Evolutionary conservation across 2,329 filamentous ascomycete genomes (phyloP).

Genomic region (Trichoderma breve): DNA sequence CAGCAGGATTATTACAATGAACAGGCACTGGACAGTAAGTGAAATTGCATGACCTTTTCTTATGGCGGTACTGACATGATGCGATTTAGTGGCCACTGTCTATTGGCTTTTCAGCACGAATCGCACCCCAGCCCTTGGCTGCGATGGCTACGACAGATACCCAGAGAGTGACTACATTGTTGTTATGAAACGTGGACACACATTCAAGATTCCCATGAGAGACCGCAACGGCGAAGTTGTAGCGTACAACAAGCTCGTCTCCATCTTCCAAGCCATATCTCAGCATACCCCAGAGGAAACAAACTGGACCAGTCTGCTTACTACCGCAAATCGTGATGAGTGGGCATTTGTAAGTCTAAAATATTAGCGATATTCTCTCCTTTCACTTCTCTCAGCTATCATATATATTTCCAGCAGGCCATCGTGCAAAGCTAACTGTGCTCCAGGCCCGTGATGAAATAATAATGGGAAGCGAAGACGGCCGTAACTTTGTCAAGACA

Average conservation of each 20-base stretch:
- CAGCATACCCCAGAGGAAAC: neutral
- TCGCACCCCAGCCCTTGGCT: neutral
- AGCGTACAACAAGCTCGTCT: neutral
- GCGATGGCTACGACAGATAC: neutral
- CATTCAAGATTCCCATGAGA: neutral
- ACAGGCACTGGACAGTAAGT: slow-evolving; percentile 1
- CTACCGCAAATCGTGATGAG: slow-evolving; percentile 17
- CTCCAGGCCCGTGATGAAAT: neutral
- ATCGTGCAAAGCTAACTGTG: neutral
- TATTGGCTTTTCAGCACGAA: slow-evolving; percentile 9
- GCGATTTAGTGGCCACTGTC: neutral
- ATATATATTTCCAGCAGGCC: no score
- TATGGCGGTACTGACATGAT: neutral
- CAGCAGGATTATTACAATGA: slow-evolving; percentile 11
- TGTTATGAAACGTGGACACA: slow-evolving; percentile 11
- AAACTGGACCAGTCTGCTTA: slow-evolving; percentile 14
- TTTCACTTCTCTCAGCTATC: no score
- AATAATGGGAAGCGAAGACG: neutral
- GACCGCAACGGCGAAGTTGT: neutral
- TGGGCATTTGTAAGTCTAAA: slow-evolving; percentile 20
- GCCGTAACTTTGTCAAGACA: neutral
- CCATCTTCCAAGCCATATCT: neutral
- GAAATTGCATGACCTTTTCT: neutral
- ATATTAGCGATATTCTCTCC: no score
- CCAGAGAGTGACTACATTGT: slow-evolving; percentile 15